phyloP scores from a whole-genome alignment of 2,329 filamentous ascomycete species.

The Ceratocystis alfenasii region DNA sequence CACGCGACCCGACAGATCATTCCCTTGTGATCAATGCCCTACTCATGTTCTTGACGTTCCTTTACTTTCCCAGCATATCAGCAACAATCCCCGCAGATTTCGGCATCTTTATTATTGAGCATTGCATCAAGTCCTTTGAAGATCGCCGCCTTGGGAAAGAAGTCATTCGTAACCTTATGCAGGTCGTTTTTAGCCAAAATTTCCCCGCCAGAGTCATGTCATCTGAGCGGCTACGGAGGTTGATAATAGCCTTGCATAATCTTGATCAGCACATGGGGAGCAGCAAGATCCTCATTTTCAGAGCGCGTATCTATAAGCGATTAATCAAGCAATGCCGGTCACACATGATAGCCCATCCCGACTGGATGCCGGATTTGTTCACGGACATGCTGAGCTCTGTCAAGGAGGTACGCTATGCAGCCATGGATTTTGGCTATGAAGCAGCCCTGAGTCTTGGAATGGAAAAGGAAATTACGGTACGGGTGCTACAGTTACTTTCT shows the following conservation, averaged over 20 bases:
- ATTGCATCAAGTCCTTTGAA: slow-evolving; percentile 62
- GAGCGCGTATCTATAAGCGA: slow-evolving; percentile 66
- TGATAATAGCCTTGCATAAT: slow-evolving; percentile 58
- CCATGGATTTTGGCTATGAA: slow-evolving; percentile 61
- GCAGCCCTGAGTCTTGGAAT: slow-evolving; percentile 57
- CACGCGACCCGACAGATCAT: slow-evolving; percentile 47
- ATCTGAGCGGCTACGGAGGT: slow-evolving; percentile 52
- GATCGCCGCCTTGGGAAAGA: slow-evolving; percentile 61
- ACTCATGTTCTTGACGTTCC: slow-evolving; percentile 62
- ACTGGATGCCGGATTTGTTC: slow-evolving; percentile 77
- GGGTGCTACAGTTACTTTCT: slow-evolving; percentile 48
- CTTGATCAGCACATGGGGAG: slow-evolving; percentile 64
- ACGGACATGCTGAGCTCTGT: slow-evolving; percentile 67
- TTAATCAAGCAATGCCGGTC: slow-evolving; percentile 59
- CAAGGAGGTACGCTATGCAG: slow-evolving; percentile 62
- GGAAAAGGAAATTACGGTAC: slow-evolving; percentile 54
- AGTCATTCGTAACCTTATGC: slow-evolving; percentile 65
- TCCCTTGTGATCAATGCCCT: slow-evolving; percentile 67
- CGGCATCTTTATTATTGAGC: slow-evolving; percentile 65
- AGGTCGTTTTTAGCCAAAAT: slow-evolving; percentile 66
- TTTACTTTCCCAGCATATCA: slow-evolving; percentile 61
- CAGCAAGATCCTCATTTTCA: slow-evolving; percentile 66
- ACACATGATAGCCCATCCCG: slow-evolving; percentile 56
- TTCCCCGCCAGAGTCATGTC: slow-evolving; percentile 68
- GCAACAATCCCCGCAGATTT: slow-evolving; percentile 66